Evolutionary conservation across 139 green algal genomes (phyloP), one percentile per base, ranked within the genome.

Genomic region (Micromonas pusilla): DNA sequence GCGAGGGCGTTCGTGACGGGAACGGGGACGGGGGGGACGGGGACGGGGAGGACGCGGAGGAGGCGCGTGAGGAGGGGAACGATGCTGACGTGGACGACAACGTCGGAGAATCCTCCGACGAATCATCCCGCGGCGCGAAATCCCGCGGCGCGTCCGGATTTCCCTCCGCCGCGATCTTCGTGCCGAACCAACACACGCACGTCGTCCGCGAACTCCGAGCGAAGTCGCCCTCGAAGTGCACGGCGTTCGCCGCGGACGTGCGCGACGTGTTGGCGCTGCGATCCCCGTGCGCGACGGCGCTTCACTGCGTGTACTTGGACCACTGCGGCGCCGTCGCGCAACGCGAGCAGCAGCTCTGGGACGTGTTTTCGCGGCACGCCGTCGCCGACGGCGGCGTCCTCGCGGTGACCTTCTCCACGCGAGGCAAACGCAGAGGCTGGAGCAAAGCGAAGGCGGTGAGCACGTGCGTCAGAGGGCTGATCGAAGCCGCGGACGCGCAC

Each of bases 321-420:
- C 72, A 78, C 33, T 78, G 72, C 52, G 72, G 72, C 3, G 31
- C 72, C 4, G 54, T 78, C 16, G 30, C 28, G 52, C 26, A 53
- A 26, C 52, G 72, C 28, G 62, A 63, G 52, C 72, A 78, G 53
- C 72, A 78, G 53, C 32, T 78, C 2, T 70, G 26, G 13, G 72
- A 78, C 53, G 72, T 78, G 26, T 78, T 78, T 30, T 70, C 54
- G 16, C 25, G 57, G 21, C 72, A 78, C 53, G 52, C 57, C 26
- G 33, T 78, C 26, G 53, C 53, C 21, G 57, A 78, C 30, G 53
- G 53, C 21, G 72, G 72, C 33, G 53, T 78, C 21, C 33, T 78
- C 23, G 72, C 72, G 9, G 72, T 78, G 19, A 78, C 72, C 30
- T 78, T 78, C 53, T 66, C 33, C 45, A 78, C 72, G 6, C 68